These are phyloP conservation scores for Chlorella sp. DNA, from an alignment of 139 green algal genomes.

Conservation along the genomic window DNA sequence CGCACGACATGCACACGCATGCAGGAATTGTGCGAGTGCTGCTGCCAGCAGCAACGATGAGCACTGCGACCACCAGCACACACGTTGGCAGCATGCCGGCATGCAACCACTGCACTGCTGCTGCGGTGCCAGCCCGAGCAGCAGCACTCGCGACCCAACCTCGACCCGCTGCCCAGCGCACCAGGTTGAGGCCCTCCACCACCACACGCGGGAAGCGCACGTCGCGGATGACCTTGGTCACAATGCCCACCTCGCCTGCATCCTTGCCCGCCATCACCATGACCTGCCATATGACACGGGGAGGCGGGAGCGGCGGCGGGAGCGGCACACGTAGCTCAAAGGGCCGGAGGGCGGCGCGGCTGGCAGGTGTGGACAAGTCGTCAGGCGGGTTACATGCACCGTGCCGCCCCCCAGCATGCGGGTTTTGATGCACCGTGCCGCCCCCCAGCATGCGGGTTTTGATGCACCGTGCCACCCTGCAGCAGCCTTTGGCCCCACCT, in stretches of 20 bases:
- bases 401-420: too few relatives aligned
- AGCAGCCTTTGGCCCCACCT: background rate
- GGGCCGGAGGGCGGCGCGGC: too few relatives aligned
- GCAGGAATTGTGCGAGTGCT: background rate
- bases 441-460: too few relatives aligned
- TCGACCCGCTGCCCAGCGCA: constrained; percentile 32
- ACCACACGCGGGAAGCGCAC: constrained; percentile 60
- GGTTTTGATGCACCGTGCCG: too few relatives aligned
- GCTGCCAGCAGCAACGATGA: background rate
- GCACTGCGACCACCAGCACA: background rate
- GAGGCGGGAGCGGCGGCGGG: background rate
- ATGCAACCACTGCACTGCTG: too few relatives aligned
- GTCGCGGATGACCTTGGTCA: constrained; percentile 65
- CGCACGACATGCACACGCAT: too few relatives aligned
- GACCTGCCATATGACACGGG: constrained; percentile 29
- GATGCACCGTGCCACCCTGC: background rate
- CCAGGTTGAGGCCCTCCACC: constrained; percentile 81
- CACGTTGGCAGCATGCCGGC: background rate
- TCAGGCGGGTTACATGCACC: too few relatives aligned
- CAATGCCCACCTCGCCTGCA: constrained; percentile 64
- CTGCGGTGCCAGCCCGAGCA: too few relatives aligned
- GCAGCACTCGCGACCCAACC: too few relatives aligned
- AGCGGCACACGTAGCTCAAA: too few relatives aligned
- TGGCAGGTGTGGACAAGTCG: too few relatives aligned
- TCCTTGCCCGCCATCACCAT: constrained; percentile 79